Conservation (phyloP, 129 eudicot genomes). For the Calendula officinalis region DNA sequence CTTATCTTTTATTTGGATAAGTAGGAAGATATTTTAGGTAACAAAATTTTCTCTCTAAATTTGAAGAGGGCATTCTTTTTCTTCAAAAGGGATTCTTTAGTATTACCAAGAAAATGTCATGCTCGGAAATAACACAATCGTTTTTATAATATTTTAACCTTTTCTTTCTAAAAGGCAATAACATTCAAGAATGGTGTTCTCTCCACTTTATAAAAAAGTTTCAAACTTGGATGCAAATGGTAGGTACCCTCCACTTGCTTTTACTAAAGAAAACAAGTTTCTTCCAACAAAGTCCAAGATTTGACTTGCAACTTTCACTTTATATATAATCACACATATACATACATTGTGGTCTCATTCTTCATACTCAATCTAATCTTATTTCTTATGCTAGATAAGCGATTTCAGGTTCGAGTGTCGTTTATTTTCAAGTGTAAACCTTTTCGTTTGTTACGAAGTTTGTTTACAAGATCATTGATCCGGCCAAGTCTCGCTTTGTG, state of each 20-base stretch:
- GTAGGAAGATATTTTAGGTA: too few relatives aligned
- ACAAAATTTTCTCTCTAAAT: too few relatives aligned
- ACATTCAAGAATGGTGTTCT: slow-evolving; percentile 23
- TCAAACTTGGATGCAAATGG: slow-evolving; percentile 8
- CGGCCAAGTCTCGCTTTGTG: not conserved
- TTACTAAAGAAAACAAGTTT: not conserved
- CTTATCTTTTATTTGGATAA: too few relatives aligned
- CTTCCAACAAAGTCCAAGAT: slow-evolving; percentile 14
- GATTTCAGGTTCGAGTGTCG: not conserved
- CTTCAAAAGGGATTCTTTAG: not conserved
- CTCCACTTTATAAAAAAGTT: slow-evolving; percentile 8
- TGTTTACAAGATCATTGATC: not conserved
- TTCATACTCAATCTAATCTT: slow-evolving; percentile 1
- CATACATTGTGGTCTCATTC: not conserved
- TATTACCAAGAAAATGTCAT: not conserved
- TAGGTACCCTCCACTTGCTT: slow-evolving; percentile 12
- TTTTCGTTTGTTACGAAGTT: not conserved
- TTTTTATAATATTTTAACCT: not conserved
- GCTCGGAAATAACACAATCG: not conserved
- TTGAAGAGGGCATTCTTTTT: not conserved
- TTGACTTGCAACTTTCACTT: slow-evolving; percentile 1
- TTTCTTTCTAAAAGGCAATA: slow-evolving; percentile 5
- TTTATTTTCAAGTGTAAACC: not conserved
- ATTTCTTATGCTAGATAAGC: not conserved
- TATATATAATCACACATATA: not conserved